Evolutionary conservation across 768 basidiomycete genomes (phyloP), one percentile per base, ranked within the genome.

Genomic region (Melanogaster broomeanus): DNA sequence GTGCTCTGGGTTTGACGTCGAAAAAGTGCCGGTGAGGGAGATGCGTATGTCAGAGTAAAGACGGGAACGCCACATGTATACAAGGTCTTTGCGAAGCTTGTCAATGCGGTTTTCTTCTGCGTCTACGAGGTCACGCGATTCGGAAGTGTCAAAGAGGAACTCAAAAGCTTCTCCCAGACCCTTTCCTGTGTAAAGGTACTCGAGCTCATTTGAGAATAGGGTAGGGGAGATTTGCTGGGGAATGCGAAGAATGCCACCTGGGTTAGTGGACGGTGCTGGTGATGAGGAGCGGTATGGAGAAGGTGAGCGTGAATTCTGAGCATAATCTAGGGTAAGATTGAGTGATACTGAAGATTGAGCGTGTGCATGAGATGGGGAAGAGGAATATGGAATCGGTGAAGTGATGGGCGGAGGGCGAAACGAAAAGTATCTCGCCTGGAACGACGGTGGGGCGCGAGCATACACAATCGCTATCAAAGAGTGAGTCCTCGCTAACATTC

Each of bases 31-130:
- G 0, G 83, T 81, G 53, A 95, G 80, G 0, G 87, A 79, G 48
- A 98, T 85, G 46, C 88, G 83, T 21, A 96, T 83, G 68, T 98
- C 96, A 2, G 93, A 91, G 66, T 94, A 98, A 16, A 98, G 83
- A 43, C 93, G 84, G 12, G 89, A 90, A 28, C 96, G 76, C 96
- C 95, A 98, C 93, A 94, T 96, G 75, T 88, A 97, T 21, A 95
- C 90, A 25, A 97, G 78, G 63, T 98, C 96, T 69, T 93, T 92
- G 53, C 92, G 83, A 10, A 97, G 81, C 71, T 93, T 91, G 68
- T 93, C 91, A 35, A 90, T 72, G 13, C 91, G 76, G 53, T 63
- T 79, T 56, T 77, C 82, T 67, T 73, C 82, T 9, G 71, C 76
- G 57, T 75, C 74, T 46, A 69, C 82, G 48, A 73, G 74, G 34